Conservation (phyloP, 495 filamentous ascomycete genomes). For the Hyaloscypha variabilis region DNA sequence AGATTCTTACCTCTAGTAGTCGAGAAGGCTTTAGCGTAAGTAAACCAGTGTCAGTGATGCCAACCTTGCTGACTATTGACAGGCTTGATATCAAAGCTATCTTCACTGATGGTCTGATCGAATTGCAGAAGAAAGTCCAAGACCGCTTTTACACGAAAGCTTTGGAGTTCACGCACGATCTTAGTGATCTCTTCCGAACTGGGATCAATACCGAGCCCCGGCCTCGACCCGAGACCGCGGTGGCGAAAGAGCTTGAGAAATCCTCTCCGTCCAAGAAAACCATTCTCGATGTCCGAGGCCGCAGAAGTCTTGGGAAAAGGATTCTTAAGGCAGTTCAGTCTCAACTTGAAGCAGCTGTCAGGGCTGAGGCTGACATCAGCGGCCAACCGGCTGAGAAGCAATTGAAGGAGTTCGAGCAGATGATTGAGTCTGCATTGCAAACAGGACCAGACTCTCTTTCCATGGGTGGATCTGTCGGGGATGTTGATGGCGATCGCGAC, state of each 20-base stretch:
- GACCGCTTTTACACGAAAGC: slow-evolving; percentile 76
- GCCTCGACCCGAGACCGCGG: slow-evolving; percentile 27
- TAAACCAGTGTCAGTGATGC: slow-evolving; percentile 22
- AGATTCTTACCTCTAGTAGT: slow-evolving; percentile 78
- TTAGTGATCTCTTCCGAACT: slow-evolving; percentile 67
- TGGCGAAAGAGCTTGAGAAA: slow-evolving; percentile 42
- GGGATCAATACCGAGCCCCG: slow-evolving; percentile 57
- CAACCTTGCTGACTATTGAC: slow-evolving; percentile 39
- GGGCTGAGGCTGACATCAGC: slow-evolving; percentile 78
- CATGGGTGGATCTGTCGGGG: slow-evolving; percentile 23
- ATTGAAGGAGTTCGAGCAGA: slow-evolving; percentile 69
- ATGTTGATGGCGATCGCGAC: slow-evolving; percentile 18
- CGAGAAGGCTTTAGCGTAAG: slow-evolving; percentile 73
- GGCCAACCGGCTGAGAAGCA: slow-evolving; percentile 69
- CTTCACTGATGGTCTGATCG: slow-evolving; percentile 66
- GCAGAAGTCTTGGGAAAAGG: slow-evolving; percentile 73
- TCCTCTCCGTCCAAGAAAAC: slow-evolving; percentile 32
- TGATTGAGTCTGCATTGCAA: slow-evolving; percentile 64
- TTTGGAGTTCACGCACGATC: slow-evolving; percentile 70
- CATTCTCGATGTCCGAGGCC: slow-evolving; percentile 50
- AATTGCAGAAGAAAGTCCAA: slow-evolving; percentile 66
- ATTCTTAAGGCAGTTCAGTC: slow-evolving; percentile 82
- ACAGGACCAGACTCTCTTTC: slow-evolving; percentile 22
- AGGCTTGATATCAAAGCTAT: slow-evolving; percentile 75
- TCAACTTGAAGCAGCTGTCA: slow-evolving; percentile 72